Evolutionary conservation across 2,329 filamentous ascomycete species (phyloP).

Genomic region (Colletotrichum simmondsii): DNA sequence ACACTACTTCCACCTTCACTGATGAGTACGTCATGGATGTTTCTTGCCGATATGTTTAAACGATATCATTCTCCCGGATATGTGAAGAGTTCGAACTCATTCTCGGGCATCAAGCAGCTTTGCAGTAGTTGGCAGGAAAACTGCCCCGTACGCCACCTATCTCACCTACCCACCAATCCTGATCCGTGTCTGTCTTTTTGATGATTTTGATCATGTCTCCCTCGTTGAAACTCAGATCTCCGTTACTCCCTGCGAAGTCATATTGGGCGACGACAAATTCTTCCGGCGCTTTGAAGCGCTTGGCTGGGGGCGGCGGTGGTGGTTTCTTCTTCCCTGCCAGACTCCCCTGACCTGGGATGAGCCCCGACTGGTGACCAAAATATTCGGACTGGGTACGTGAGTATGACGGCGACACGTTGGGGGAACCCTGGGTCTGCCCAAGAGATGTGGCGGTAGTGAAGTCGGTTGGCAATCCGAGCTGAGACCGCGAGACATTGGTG

Average conservation of each 20-base stretch:
- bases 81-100: not conserved
- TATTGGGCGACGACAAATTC: conserved; percentile 79
- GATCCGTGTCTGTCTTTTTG: conserved; percentile 81
- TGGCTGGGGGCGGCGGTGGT: conserved; percentile 76
- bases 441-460: conserved; percentile 56
- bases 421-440: conserved; percentile 44
- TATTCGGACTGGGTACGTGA: conserved; percentile 41
- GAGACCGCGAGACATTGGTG: conserved; percentile 38
- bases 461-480: conserved; percentile 53
- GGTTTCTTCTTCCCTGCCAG: conserved; percentile 74
- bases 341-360: conserved; percentile 37
- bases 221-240: conserved; percentile 80
- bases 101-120: conserved; percentile 42
- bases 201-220: conserved; percentile 82
- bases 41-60: not conserved
- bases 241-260: conserved; percentile 77
- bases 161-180: conserved; percentile 92
- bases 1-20: not conserved
- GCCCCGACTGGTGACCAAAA: conserved; percentile 40
- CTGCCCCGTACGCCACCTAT: conserved; percentile 73
- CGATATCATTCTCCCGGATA: not conserved
- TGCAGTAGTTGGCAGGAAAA: conserved; percentile 88
- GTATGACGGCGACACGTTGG: conserved; percentile 41
- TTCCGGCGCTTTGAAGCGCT: conserved; percentile 61
- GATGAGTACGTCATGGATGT: not conserved